Base-by-base conservation (phyloP, 148 eudicot genomes). In the Diospyros lotus region DNA sequence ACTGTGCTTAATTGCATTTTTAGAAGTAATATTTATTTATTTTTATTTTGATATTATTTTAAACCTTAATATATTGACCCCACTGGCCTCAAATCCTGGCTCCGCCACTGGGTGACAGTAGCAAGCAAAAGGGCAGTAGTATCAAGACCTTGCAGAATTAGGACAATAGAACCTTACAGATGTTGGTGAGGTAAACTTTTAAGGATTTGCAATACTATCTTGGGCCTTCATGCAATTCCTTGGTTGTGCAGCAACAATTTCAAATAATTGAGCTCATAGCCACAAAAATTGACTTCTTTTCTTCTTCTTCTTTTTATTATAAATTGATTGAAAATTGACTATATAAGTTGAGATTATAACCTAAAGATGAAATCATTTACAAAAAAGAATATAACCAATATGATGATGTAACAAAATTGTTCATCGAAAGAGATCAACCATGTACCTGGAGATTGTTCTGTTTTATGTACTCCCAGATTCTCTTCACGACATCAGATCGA, bases 381-480 rank as follows among this genome's bases (percentile, higher is more conserved):
- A 66, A 28, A 28, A 28, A 28, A 28, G 28, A 28, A 28, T 28
- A 28, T 28, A 28, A 28, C 28, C 28, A 28, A 28, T 28, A 28
- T 28, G 28, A 28, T 28, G 2, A 6, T 13, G 8, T 6, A 18
- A 55, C 28, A 65, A 66, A 14, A 58, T 9, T 40, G 51, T 46
- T 53, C 28, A 9, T 10, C 40, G 14, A 17, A 14, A 44, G 10
- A 58, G 53, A 58, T 40, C 15, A 17, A 65, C 18, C 51, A 63
- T 64, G 38, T 76, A 94, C 98, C 98, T 94, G 96, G 70, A 94
- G 91, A 63, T 82, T 81, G 17, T 94, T 86, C 50, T 82, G 84
- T 80, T 92, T 90, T 65, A 94, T 92, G 78, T 94, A 89, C 53
- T 81, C 88, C 98, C 98, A 94, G 13, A 94, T 83, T 77, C 91